A percentile compares a stretch with the other conserved stretches of the same genome.
These are phyloP conservation scores for Mycena galericulata DNA, from an alignment of 768 basidiomycete genomes.

Conservation along the genomic window DNA sequence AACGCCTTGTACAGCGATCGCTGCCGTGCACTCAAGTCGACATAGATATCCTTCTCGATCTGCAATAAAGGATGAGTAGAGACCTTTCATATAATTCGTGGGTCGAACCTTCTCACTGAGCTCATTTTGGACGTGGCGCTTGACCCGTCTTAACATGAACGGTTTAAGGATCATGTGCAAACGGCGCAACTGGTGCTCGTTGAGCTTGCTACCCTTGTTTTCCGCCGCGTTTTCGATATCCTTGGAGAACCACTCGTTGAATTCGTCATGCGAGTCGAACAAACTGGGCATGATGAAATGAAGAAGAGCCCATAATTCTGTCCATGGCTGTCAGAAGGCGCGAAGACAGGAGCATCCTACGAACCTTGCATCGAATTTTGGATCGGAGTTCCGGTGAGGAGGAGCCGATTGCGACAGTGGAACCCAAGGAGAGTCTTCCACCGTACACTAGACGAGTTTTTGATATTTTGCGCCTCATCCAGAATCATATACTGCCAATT, in stretches of 20 bases:
- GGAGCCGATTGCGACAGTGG: constrained; percentile 93
- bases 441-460: constrained; percentile 93
- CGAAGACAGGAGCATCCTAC: constrained; percentile 31
- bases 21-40: constrained; percentile 94
- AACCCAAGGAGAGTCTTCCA: constrained; percentile 98
- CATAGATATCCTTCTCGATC: constrained; percentile 97
- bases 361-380: constrained; percentile 99
- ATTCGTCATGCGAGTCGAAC: constrained; percentile 99
- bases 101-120: constrained; percentile 90
- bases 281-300: constrained; percentile 99
- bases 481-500: constrained; percentile 99
- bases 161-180: constrained; percentile 99
- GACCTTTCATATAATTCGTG: constrained; percentile 29
- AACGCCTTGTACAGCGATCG: constrained; percentile 90
- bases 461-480: constrained; percentile 99
- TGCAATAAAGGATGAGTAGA: constrained; percentile 44
- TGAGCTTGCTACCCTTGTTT: constrained; percentile 91
- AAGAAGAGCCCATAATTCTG: constrained; percentile 97
- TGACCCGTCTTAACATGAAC: constrained; percentile 97
- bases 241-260: constrained; percentile 99
- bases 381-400: constrained; percentile 97
- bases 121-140: constrained; percentile 99
- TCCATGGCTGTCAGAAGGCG: constrained; percentile 25
- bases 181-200: constrained; percentile 94
- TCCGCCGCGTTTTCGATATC: constrained; percentile 96